These are phyloP conservation scores for Dunaliella primolecta DNA, from an alignment of 139 green algal genomes.

Conservation along the genomic window DNA sequence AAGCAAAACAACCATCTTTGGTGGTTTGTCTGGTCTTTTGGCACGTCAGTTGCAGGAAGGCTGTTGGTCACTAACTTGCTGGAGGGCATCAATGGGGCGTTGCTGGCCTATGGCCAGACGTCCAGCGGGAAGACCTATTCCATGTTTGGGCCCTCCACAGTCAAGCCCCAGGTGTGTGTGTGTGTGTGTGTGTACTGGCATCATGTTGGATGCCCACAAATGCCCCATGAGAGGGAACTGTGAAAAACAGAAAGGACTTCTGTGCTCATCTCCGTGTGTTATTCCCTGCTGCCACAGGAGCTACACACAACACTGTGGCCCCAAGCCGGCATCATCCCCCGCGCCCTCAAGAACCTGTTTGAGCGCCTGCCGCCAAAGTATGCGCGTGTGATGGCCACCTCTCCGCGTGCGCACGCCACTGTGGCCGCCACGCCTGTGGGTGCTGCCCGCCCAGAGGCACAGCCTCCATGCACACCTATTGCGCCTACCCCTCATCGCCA, in stretches of 20 bases:
- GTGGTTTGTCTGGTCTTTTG: too few species aligned
- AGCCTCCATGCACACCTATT: background rate
- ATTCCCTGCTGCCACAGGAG: too few species aligned
- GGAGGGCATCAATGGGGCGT: background rate
- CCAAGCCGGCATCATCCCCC: constrained; percentile 67
- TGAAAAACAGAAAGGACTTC: too few species aligned
- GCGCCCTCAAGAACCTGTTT: constrained; percentile 70
- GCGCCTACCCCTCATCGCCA: background rate
- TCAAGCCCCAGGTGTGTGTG: constrained; percentile 24
- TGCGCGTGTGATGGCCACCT: background rate
- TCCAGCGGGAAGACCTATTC: constrained; percentile 74
- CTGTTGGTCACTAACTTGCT: background rate
- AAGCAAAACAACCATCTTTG: too few species aligned
- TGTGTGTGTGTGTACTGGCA: too few species aligned
- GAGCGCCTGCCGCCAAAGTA: background rate
- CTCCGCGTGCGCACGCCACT: background rate
- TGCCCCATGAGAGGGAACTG: too few species aligned
- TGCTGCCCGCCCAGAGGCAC: too few species aligned
- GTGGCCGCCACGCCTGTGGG: background rate
- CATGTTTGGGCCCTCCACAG: constrained; percentile 47
- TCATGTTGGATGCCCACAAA: too few species aligned
- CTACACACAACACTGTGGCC: constrained; percentile 42
- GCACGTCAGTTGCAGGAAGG: background rate
- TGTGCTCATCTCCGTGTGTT: too few species aligned
- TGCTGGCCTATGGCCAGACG: constrained; percentile 73